phyloP scores from a whole-genome alignment of 805 yeast species.

The Wickerhamomyces silvicola region DNA sequence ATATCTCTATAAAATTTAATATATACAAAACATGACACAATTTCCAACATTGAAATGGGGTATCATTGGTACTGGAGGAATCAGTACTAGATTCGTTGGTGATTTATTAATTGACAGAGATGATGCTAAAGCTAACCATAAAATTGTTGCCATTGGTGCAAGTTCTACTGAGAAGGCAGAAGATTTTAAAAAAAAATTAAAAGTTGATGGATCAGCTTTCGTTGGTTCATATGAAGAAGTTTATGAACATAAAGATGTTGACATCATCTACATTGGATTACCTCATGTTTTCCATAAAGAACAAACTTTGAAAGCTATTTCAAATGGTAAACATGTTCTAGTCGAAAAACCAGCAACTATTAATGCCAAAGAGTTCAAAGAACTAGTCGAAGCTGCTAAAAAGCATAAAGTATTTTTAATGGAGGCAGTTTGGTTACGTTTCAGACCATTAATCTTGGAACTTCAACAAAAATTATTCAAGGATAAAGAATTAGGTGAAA shows the following conservation, averaged over 20 bases:
- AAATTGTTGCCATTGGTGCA: background rate
- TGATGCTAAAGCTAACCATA: background rate
- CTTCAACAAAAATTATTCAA: slow-evolving; percentile 29
- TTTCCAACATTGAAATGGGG: background rate
- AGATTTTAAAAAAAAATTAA: background rate
- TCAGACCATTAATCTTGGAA: slow-evolving; percentile 38
- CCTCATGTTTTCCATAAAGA: slow-evolving; percentile 48
- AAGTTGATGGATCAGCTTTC: background rate
- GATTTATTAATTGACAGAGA: background rate
- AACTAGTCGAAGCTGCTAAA: slow-evolving; percentile 37
- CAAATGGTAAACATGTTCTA: slow-evolving; percentile 41
- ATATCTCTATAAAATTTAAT: too few relatives aligned
- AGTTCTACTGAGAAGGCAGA: background rate
- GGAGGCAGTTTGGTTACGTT: slow-evolving; percentile 58
- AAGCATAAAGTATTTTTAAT: slow-evolving; percentile 38
- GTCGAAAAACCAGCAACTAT: slow-evolving; percentile 52
- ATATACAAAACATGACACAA: background rate
- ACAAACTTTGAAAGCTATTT: slow-evolving; percentile 35
- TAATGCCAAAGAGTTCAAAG: slow-evolving; percentile 37
- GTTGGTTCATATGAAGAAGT: slow-evolving; percentile 34
- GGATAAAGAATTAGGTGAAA: slow-evolving; percentile 40
- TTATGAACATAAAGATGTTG: slow-evolving; percentile 34
- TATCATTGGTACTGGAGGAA: background rate
- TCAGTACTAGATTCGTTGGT: background rate
- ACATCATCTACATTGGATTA: slow-evolving; percentile 47